These are phyloP conservation scores for Prunus fruticosa DNA, from an alignment of 306 rosid species.

Conservation along the genomic window DNA sequence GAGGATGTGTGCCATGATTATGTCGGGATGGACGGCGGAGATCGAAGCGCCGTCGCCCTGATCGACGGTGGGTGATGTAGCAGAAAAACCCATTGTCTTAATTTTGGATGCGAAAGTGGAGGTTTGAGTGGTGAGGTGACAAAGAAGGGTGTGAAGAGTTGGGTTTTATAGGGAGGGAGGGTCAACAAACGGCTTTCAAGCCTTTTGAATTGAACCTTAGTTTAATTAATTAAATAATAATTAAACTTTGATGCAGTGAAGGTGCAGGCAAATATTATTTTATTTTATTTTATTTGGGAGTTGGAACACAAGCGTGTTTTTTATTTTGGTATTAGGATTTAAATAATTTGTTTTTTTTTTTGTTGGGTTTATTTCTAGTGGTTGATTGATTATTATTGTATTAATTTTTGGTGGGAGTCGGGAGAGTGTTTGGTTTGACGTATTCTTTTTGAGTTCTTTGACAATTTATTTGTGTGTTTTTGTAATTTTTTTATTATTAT, in stretches of 20 bases:
- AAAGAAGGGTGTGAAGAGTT: not conserved
- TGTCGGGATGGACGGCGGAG: slow-evolving; percentile 52
- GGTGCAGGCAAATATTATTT: slow-evolving; percentile 12
- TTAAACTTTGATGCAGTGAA: not conserved
- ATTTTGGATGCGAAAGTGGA: slow-evolving; percentile 1
- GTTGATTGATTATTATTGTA: not conserved
- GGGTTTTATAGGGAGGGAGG: not conserved
- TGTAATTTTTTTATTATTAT: not conserved
- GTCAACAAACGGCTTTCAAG: slow-evolving; percentile 6
- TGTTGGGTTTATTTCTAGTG: not conserved
- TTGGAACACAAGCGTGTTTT: slow-evolving; percentile 16
- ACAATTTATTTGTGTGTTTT: not conserved
- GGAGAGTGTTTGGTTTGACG: slow-evolving; percentile 9
- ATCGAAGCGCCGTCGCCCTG: slow-evolving; percentile 21
- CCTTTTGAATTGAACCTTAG: not conserved
- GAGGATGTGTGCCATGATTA: slow-evolving; percentile 68
- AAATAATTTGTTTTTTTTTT: too few species aligned
- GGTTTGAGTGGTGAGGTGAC: slow-evolving; percentile 5
- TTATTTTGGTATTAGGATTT: not conserved
- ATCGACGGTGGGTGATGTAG: not conserved
- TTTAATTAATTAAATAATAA: not conserved
- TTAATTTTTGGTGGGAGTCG: not conserved
- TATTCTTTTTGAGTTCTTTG: not conserved
- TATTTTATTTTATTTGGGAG: not conserved
- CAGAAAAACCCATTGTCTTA: slow-evolving; percentile 21